phyloP scores from a whole-genome alignment of 208 protist genomes.

The Leishmania guyanensis region DNA sequence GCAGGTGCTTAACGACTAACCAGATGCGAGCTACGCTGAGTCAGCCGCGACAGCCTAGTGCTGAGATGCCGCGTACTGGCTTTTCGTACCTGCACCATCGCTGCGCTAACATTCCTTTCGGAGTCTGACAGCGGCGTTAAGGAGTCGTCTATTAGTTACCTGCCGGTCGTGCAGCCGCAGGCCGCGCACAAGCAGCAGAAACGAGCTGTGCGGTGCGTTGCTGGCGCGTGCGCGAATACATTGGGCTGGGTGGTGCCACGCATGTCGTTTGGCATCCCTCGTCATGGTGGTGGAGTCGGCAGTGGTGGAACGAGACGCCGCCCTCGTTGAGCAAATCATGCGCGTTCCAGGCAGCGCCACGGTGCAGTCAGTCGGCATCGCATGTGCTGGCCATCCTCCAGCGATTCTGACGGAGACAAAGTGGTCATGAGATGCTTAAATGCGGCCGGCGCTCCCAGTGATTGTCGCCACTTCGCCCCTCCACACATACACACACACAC shows the following conservation, averaged over 20 bases:
- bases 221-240: constrained; percentile 32
- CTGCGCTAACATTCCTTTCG: constrained; percentile 28
- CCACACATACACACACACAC: neutral
- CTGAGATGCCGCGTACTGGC: constrained; percentile 32
- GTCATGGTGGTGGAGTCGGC: constrained; percentile 57
- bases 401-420: constrained; percentile 1
- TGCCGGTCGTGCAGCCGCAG: constrained; percentile 38
- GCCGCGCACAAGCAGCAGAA: constrained; percentile 23
- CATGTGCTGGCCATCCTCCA: constrained; percentile 30
- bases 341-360: constrained; percentile 27
- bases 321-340: constrained; percentile 51
- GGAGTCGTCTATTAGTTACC: constrained; percentile 33
- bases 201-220: constrained; percentile 40
- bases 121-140: neutral
- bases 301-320: constrained; percentile 30
- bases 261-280: constrained; percentile 38
- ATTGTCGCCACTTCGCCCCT: neutral
- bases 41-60: constrained; percentile 28
- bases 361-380: constrained; percentile 29
- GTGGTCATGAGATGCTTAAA: neutral
- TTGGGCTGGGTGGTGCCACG: constrained; percentile 51
- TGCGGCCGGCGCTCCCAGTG: neutral
- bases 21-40: constrained; percentile 18
- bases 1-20: constrained; percentile 25
- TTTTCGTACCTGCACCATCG: constrained; percentile 36